Conservation (phyloP, 2,329 filamentous ascomycete species). For the Penicillium italicum region DNA sequence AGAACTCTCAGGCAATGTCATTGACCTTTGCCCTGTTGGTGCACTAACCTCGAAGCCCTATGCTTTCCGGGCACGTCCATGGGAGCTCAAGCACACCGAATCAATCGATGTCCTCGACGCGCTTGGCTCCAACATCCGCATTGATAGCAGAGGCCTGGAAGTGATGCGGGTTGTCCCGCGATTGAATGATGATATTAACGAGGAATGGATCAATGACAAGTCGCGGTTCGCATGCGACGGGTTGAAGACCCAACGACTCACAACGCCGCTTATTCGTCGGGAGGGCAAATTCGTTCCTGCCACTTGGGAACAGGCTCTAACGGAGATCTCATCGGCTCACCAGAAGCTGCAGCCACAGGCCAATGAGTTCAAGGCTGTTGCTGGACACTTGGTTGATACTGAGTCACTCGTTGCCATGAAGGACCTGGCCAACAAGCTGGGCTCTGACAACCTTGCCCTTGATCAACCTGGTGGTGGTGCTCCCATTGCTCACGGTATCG, state of each 20-base stretch:
- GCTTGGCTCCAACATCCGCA: constrained; percentile 88
- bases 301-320: constrained; percentile 92
- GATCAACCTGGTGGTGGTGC: constrained; percentile 81
- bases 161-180: constrained; percentile 93
- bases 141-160: constrained; percentile 89
- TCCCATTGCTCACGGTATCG: constrained; percentile 86
- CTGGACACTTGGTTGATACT: constrained; percentile 84
- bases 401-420: constrained; percentile 96
- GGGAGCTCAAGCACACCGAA: constrained; percentile 95
- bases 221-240: constrained; percentile 94
- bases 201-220: constrained; percentile 99
- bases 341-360: constrained; percentile 74
- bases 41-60: constrained; percentile 96
- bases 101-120: constrained; percentile 92
- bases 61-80: constrained; percentile 91
- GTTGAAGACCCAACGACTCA: constrained; percentile 91
- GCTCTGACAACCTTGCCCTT: constrained; percentile 90
- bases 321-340: constrained; percentile 78
- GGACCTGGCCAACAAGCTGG: constrained; percentile 92
- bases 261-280: constrained; percentile 82
- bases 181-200: constrained; percentile 96
- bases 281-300: constrained; percentile 89
- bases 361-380: constrained; percentile 94
- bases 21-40: constrained; percentile 96
- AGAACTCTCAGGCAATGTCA: constrained; percentile 94